Percentiles rank a stretch among this genome's conserved stretches.
Evolutionary conservation across 805 yeast genomes (phyloP).

Genomic region (Teunomyces gatunensis): DNA sequence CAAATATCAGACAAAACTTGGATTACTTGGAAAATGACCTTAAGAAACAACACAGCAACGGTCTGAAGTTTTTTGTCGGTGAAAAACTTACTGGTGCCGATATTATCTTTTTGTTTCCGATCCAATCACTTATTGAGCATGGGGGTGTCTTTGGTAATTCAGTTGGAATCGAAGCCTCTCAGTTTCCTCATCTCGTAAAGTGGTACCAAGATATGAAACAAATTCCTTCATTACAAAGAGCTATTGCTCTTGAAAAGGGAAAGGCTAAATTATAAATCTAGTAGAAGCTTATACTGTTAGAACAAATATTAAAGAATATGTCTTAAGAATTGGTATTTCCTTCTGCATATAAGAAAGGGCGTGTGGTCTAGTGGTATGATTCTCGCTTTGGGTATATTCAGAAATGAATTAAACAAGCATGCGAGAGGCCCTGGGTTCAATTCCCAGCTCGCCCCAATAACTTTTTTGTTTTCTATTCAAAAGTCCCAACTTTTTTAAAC

Average conservation of each 20-base stretch:
- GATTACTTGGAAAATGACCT: constrained; percentile 28
- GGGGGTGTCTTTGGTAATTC: not conserved
- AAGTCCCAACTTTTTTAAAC: too few species aligned
- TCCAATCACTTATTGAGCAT: constrained; percentile 10
- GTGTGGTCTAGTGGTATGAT: constrained; percentile 35
- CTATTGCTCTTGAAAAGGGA: not conserved
- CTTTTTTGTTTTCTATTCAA: constrained; percentile 3
- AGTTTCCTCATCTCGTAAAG: not conserved
- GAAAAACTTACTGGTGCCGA: constrained; percentile 38
- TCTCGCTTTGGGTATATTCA: constrained; percentile 27
- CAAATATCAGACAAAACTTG: constrained; percentile 22
- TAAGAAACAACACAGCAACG: constrained; percentile 19
- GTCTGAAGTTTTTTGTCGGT: constrained; percentile 29
- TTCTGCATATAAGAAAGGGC: constrained; percentile 15
- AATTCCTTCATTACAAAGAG: not conserved
- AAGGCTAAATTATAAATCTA: not conserved
- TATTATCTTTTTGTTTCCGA: constrained; percentile 35
- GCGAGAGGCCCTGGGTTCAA: constrained; percentile 67
- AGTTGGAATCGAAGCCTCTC: not conserved
- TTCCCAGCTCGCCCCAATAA: constrained; percentile 47
- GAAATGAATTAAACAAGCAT: constrained; percentile 16
- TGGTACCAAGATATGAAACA: not conserved
- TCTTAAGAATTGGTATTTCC: not conserved
- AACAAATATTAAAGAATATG: too few species aligned
- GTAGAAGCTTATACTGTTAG: not conserved